Evolutionary conservation across 2,329 filamentous ascomycete species (phyloP).

Genomic region (Nothomitra cinnamomea): DNA sequence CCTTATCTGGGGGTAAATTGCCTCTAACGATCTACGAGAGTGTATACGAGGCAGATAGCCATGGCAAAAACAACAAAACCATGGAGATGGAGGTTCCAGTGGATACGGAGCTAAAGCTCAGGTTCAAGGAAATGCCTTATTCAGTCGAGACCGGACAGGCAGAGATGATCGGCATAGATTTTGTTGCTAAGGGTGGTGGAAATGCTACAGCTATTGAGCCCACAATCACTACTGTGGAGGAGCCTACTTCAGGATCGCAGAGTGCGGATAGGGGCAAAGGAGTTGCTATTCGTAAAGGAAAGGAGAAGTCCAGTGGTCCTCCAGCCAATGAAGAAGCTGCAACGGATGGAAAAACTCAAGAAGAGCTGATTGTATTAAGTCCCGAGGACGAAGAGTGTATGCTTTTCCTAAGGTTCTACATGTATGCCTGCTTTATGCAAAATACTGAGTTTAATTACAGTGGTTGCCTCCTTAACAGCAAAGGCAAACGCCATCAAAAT

Average conservation of each 20-base stretch:
- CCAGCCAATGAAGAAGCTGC: constrained; percentile 23
- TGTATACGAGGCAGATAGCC: constrained; percentile 53
- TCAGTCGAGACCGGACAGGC: constrained; percentile 86
- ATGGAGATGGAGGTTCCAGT: constrained; percentile 53
- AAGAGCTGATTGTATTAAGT: constrained; percentile 26
- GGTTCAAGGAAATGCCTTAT: constrained; percentile 71
- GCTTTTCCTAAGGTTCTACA: constrained; percentile 10
- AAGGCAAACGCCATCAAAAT: constrained; percentile 91
- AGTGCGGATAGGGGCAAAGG: constrained; percentile 19
- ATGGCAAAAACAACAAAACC: constrained; percentile 35
- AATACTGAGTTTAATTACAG: constrained; percentile 17
- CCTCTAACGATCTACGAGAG: constrained; percentile 87
- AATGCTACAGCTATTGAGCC: constrained; percentile 49
- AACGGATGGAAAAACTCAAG: constrained; percentile 15
- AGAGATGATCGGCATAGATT: constrained; percentile 95
- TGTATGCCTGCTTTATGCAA: not conserved
- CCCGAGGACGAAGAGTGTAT: constrained; percentile 47
- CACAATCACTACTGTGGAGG: constrained; percentile 13
- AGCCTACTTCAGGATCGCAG: constrained; percentile 9
- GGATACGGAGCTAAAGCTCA: constrained; percentile 39
- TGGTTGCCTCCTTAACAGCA: constrained; percentile 54
- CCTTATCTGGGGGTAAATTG: constrained; percentile 55
- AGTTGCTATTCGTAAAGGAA: constrained; percentile 21
- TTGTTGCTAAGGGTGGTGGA: constrained; percentile 69
- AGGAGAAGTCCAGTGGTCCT: constrained; percentile 12